A percentile compares a stretch with the other conserved stretches of the same genome.
These are phyloP conservation scores for Pichia terricola DNA, from an alignment of 1,139 yeast genomes.

Conservation along the genomic window DNA sequence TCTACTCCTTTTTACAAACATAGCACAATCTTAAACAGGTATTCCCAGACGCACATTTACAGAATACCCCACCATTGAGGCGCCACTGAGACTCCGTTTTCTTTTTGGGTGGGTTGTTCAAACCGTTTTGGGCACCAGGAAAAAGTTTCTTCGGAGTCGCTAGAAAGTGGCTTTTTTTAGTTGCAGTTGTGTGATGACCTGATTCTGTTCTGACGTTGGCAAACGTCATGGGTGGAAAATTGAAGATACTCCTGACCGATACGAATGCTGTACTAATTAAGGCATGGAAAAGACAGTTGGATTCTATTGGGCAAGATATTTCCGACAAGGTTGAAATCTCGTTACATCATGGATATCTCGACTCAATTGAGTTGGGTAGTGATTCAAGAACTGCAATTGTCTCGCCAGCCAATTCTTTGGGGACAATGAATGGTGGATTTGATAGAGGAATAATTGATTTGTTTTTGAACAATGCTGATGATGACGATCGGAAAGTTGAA, in stretches of 20 bases:
- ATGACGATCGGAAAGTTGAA: slow-evolving; percentile 8
- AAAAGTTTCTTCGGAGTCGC: too few relatives aligned
- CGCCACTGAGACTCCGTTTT: too few relatives aligned
- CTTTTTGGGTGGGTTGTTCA: too few relatives aligned
- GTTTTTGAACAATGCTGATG: slow-evolving; percentile 22
- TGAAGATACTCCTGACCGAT: not conserved
- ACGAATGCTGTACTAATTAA: slow-evolving; percentile 1
- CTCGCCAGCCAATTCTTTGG: slow-evolving; percentile 47
- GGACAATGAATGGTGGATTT: slow-evolving; percentile 44
- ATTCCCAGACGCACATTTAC: too few relatives aligned
- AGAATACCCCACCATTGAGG: too few relatives aligned
- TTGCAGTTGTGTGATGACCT: too few relatives aligned
- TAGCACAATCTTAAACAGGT: too few relatives aligned
- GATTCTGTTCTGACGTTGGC: too few relatives aligned
- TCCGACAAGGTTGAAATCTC: not conserved
- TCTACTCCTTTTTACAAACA: too few relatives aligned
- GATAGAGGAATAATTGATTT: slow-evolving; percentile 33
- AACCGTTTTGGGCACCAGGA: too few relatives aligned
- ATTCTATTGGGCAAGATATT: not conserved
- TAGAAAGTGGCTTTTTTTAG: too few relatives aligned
- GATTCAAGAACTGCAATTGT: slow-evolving; percentile 25
- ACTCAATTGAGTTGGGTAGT: slow-evolving; percentile 1
- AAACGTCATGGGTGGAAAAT: too few relatives aligned
- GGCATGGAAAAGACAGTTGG: slow-evolving; percentile 5
- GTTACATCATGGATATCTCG: not conserved